These are phyloP conservation scores for Dryadomyces quercus-mongolicae DNA, from an alignment of 2,329 filamentous ascomycete species.

Conservation along the genomic window DNA sequence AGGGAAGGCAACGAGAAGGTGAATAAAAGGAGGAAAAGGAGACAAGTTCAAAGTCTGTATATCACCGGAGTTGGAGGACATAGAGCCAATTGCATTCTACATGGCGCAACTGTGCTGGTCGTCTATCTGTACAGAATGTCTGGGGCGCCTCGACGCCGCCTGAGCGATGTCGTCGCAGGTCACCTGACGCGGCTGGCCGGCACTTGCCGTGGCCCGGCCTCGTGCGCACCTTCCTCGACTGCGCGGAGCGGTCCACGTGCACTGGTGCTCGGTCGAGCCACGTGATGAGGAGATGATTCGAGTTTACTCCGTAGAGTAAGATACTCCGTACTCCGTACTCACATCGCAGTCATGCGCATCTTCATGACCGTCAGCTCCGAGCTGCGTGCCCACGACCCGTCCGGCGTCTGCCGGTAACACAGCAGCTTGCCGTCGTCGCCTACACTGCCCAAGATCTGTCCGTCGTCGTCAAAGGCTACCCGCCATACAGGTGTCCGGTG, in stretches of 20 bases:
- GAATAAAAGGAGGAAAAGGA: not conserved
- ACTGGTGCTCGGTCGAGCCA: no score
- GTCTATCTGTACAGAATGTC: no score
- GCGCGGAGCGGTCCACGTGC: no score
- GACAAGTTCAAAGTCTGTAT: not conserved
- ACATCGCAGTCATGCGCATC: constrained; percentile 35
- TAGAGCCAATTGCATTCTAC: not conserved
- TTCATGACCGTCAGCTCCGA: constrained; percentile 47
- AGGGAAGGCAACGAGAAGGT: not conserved
- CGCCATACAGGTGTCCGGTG: constrained; percentile 65
- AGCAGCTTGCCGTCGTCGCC: constrained; percentile 61
- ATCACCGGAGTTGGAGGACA: not conserved
- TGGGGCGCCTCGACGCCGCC: no score
- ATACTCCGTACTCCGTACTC: not conserved
- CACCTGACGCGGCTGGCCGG: no score
- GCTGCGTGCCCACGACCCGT: constrained; percentile 47
- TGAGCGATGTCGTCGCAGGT: no score
- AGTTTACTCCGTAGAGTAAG: no score
- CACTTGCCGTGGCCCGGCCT: no score
- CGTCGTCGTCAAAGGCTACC: constrained; percentile 57
- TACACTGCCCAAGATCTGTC: constrained; percentile 62
- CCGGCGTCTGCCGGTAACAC: constrained; percentile 48
- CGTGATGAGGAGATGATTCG: not conserved
- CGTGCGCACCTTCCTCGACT: no score
- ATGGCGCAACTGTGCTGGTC: no score